Conservation (phyloP, 306 rosid genomes). For the Rosa rugosa region DNA sequence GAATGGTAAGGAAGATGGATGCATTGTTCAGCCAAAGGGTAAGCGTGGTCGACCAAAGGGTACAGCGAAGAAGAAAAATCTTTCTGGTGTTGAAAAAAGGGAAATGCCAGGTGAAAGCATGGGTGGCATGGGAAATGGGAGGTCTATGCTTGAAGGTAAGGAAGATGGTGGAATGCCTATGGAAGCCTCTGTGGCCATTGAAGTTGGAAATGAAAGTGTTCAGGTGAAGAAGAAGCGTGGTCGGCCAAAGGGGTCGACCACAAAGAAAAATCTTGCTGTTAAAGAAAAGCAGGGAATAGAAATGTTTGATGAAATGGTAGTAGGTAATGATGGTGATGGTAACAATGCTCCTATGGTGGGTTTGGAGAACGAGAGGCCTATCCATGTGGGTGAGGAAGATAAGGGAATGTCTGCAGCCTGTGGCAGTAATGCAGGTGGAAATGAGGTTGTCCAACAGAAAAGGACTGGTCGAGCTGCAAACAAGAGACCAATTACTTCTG, state of each 20-base stretch:
- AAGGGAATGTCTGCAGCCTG: conserved; percentile 17
- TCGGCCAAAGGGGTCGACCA: conserved; percentile 11
- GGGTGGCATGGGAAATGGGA: not conserved
- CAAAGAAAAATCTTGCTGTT: conserved; percentile 19
- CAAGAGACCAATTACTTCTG: conserved; percentile 22
- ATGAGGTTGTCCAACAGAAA: conserved; percentile 14
- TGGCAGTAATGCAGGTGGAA: conserved; percentile 16
- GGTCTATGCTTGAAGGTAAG: not conserved
- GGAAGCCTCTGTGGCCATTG: not conserved
- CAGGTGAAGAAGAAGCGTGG: conserved; percentile 10
- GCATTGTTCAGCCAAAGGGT: conserved; percentile 4
- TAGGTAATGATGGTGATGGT: not conserved
- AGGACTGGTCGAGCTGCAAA: conserved; percentile 19
- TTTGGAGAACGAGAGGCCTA: conserved; percentile 27
- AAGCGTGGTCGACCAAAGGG: conserved; percentile 44
- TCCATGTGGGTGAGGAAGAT: conserved; percentile 21
- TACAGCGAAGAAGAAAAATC: conserved; percentile 26
- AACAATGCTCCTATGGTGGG: not conserved
- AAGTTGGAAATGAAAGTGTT: conserved; percentile 18
- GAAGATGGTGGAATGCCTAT: not conserved
- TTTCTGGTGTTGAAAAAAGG: conserved; percentile 11
- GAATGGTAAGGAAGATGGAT: conserved; percentile 19
- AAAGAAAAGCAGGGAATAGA: conserved; percentile 8
- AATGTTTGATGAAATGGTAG: not conserved
- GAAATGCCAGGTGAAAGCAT: not conserved